These are phyloP conservation scores for Petrea volubilis DNA, from an alignment of 257 asterid species.

Conservation along the genomic window DNA sequence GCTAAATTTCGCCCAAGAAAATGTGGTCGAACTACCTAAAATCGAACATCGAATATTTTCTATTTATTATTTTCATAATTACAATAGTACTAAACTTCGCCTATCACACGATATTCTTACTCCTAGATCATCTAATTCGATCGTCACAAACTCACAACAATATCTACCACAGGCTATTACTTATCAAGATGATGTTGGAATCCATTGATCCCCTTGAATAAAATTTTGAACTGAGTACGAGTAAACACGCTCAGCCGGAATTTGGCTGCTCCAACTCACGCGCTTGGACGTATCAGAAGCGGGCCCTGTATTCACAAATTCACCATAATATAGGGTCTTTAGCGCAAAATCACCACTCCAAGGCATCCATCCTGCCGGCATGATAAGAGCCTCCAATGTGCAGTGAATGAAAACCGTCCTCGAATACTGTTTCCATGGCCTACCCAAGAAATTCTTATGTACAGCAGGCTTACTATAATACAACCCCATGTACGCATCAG, in stretches of 20 bases:
- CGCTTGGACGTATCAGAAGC: constrained; percentile 30
- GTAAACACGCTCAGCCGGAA: constrained; percentile 38
- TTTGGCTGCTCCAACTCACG: constrained; percentile 47
- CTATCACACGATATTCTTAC: no score
- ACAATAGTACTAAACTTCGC: no score
- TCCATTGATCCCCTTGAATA: constrained; percentile 55
- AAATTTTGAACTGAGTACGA: constrained; percentile 46
- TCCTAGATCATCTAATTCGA: no score
- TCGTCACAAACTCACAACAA: no score
- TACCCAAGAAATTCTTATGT: constrained; percentile 45
- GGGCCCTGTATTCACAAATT: constrained; percentile 33
- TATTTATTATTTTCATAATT: no score
- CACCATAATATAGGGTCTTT: constrained; percentile 51
- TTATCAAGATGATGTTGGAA: constrained; percentile 27
- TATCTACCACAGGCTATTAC: background rate
- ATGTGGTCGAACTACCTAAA: no score
- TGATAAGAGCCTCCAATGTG: constrained; percentile 37
- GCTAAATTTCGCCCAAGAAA: no score
- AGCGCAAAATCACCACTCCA: constrained; percentile 50
- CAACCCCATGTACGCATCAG: constrained; percentile 43
- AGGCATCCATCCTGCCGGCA: constrained; percentile 49
- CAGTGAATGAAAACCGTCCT: constrained; percentile 46
- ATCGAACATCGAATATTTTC: no score
- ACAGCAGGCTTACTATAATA: constrained; percentile 39
- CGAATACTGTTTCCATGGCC: constrained; percentile 61